Conservation (phyloP, 2,329 filamentous ascomycete genomes). For the Diaporthe citriasiana region DNA sequence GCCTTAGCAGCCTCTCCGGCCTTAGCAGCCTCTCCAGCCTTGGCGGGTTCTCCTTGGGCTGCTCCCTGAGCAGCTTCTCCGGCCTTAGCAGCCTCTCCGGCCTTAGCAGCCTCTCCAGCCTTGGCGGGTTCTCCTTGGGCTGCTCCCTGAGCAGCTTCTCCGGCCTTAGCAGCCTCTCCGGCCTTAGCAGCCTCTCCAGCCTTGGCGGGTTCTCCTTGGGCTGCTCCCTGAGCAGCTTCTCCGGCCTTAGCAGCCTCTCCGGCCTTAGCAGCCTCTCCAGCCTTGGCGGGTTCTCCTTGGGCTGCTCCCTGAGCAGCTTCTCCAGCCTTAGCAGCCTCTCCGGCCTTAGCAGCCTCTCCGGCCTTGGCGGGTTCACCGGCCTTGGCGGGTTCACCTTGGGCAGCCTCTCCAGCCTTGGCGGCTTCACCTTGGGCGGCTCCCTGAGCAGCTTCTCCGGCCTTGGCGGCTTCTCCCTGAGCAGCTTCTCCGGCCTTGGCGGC, state of each 20-base stretch:
- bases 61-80: too few species aligned
- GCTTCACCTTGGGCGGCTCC: slow-evolving; percentile 19
- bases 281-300: background rate
- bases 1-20: too few species aligned
- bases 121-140: too few species aligned
- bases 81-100: too few species aligned
- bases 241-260: background rate
- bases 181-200: background rate
- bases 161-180: background rate
- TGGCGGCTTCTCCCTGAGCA: background rate
- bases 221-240: background rate
- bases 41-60: too few species aligned
- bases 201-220: too few species aligned
- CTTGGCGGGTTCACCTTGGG: background rate
- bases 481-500: background rate
- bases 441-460: background rate
- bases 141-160: slow-evolving; percentile 20
- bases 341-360: background rate
- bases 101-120: too few species aligned
- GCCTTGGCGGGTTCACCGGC: background rate
- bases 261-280: background rate
- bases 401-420: background rate
- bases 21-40: too few species aligned
- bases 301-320: too few species aligned
- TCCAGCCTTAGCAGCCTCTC: background rate